phyloP scores from a whole-genome alignment of 2,329 filamentous ascomycete genomes.

The Cladophialophora carrionii region DNA sequence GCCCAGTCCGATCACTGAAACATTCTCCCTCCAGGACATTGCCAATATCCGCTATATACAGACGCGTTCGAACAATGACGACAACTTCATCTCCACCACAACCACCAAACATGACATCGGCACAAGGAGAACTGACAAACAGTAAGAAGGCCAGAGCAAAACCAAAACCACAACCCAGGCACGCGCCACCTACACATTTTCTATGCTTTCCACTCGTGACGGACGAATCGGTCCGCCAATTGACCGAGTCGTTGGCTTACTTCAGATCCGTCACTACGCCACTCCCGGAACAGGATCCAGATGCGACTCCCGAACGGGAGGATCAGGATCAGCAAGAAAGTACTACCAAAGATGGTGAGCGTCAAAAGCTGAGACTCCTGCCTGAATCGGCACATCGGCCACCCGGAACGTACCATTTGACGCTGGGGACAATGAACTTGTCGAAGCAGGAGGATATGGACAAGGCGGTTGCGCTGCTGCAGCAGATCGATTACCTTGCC shows the following conservation, averaged over 20 bases:
- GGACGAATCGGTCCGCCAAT: conserved; percentile 61
- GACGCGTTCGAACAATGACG: background rate
- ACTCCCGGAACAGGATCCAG: conserved; percentile 1
- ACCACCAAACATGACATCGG: background rate
- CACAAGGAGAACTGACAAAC: background rate
- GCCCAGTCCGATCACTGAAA: background rate
- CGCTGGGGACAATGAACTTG: conserved; percentile 82
- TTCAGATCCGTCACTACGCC: conserved; percentile 60
- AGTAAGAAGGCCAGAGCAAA: background rate
- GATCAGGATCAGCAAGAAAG: background rate
- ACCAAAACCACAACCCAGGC: background rate
- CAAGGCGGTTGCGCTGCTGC: conserved; percentile 52
- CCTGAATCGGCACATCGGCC: conserved; percentile 72
- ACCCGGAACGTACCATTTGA: conserved; percentile 79
- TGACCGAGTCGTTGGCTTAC: conserved; percentile 63
- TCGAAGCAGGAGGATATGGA: conserved; percentile 54
- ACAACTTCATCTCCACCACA: background rate
- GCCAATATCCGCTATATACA: background rate
- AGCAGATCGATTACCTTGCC: conserved; percentile 50
- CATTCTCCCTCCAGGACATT: background rate
- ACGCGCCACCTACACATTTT: conserved; percentile 49
- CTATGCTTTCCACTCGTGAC: conserved; percentile 65
- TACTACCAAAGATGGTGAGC: background rate
- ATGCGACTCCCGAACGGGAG: background rate
- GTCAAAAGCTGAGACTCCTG: conserved; percentile 48